Evolutionary conservation across 164 flowering plant genomes (phyloP), one percentile per base, ranked within the genome.

Genomic region (Pachysandra terminalis): DNA sequence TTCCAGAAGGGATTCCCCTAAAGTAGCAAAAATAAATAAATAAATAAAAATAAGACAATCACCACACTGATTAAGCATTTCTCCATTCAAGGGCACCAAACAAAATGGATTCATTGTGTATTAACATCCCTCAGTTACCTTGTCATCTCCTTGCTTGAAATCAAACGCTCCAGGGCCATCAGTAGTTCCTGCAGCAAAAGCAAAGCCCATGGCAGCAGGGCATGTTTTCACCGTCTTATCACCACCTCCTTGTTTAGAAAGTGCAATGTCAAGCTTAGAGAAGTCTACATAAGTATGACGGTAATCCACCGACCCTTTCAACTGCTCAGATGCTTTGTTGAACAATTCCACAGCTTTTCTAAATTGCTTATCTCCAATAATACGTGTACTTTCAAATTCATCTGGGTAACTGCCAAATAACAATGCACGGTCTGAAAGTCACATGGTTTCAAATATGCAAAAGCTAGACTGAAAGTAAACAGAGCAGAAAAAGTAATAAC

Each of bases 151-250:
- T 84, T 96, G 99, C 77, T 75, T 85, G 75, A 96, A 96, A 76
- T 96, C 98, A 83, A 96, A 96, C 73, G 99, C 98, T 71, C 99
- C 99, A n/a, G 98, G 98, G n/a, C 99, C 99, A 77, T 96, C 98
- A 1, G 98, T 96, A 32, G 99, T 96, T 81, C 99, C 99, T 24
- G 99, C 99, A 80, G 99, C 99, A 84, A 96, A 90, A 68, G 85
- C 86, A 79, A 92, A 93, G 0, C 99, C 99, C 99, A 96, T 88
- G 53, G 99, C 91, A 64, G 99, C 99, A 63, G 99, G 98, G 68
- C 99, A 96, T 23, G 97, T 96, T 81, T 84, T 87, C 48, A 86
- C 93, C 24, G 64, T 74, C 74, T 85, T 85, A 75, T 66, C 64
- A 55, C 85, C 89, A 63, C 90, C 87, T 49, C 81, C 87, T 27